Percentiles rank a stretch among this genome's conserved stretches.
Conservation (phyloP, 306 rosid genomes). For the Rosa chinensis region DNA sequence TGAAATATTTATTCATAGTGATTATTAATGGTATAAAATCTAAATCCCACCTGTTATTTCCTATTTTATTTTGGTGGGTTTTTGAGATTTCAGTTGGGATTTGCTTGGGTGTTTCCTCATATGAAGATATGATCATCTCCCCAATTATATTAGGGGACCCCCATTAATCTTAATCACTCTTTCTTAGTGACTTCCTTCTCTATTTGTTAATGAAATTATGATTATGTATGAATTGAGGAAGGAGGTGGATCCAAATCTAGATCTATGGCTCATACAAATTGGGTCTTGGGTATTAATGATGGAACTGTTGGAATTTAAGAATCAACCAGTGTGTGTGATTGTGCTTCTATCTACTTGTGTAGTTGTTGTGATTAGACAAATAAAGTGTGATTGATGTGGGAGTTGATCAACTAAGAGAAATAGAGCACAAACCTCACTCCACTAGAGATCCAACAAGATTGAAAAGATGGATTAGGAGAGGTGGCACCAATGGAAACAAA, state of each 20-base stretch:
- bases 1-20: background rate
- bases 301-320: background rate
- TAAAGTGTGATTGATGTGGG: slow-evolving; percentile 9
- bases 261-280: slow-evolving; percentile 6
- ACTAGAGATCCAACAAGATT: background rate
- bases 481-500: background rate
- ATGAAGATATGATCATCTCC: slow-evolving; percentile 4
- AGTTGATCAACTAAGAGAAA: slow-evolving; percentile 3
- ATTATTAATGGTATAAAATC: slow-evolving; percentile 9
- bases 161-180: background rate
- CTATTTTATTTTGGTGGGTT: background rate
- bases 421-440: background rate
- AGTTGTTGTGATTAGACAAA: slow-evolving; percentile 5
- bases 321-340: background rate
- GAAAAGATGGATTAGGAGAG: background rate
- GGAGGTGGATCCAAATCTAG: slow-evolving; percentile 9
- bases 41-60: slow-evolving; percentile 16
- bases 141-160: slow-evolving; percentile 24
- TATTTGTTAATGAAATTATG: background rate
- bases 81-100: slow-evolving; percentile 35
- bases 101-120: slow-evolving; percentile 28
- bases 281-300: slow-evolving; percentile 4
- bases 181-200: background rate
- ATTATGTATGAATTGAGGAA: background rate
- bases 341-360: background rate